Percentiles rank a stretch among this genome's conserved stretches.
Evolutionary conservation across 441 rosid genomes (phyloP).

Genomic region (Arabidopsis lyrata): DNA sequence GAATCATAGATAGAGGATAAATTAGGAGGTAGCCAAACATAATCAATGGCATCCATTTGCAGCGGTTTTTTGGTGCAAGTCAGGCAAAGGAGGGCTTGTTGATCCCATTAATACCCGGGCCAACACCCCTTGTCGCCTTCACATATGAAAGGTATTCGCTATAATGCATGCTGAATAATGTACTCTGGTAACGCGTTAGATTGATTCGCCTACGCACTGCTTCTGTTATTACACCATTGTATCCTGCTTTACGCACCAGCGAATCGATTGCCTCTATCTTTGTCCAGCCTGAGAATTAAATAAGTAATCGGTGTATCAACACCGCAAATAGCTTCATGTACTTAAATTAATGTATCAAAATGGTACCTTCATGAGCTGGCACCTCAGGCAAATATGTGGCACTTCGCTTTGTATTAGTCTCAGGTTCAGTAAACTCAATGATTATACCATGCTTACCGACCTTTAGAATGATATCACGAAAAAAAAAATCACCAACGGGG

Average conservation of each 20-base stretch:
- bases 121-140: constrained; percentile 68
- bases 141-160: constrained; percentile 77
- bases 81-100: constrained; percentile 58
- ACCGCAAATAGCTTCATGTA: not conserved
- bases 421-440: constrained; percentile 89
- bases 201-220: constrained; percentile 63
- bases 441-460: constrained; percentile 92
- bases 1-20: constrained; percentile 38
- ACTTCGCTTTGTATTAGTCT: constrained; percentile 61
- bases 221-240: constrained; percentile 66
- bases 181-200: constrained; percentile 94
- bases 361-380: constrained; percentile 92
- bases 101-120: constrained; percentile 61
- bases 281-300: constrained; percentile 71
- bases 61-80: constrained; percentile 24
- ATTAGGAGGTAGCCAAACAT: constrained; percentile 15
- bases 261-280: constrained; percentile 84
- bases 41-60: constrained; percentile 14
- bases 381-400: constrained; percentile 99
- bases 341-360: constrained; percentile 2
- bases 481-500: constrained; percentile 23
- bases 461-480: constrained; percentile 51
- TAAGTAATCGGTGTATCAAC: not conserved
- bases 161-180: constrained; percentile 77
- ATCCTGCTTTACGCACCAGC: constrained; percentile 91